Percentiles rank a stretch among this genome's conserved stretches.
Evolutionary conservation across 139 green algal genomes (phyloP).

Genomic region (Chlamydomonas applanata): DNA sequence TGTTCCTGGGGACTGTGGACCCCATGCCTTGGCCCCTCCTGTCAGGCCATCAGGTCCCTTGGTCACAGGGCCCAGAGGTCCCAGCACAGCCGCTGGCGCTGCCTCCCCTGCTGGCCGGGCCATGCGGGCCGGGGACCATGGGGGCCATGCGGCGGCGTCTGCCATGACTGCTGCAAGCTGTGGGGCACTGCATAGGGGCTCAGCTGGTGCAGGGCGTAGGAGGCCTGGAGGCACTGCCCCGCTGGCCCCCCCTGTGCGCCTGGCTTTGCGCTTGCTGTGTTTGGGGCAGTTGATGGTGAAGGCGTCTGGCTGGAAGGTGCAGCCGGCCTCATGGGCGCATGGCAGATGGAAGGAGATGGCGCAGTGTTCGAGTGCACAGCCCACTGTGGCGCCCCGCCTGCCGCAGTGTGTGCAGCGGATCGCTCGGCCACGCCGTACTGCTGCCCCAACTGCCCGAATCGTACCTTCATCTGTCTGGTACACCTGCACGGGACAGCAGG

Average conservation of each 20-base stretch:
- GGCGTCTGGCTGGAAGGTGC: conserved; percentile 33
- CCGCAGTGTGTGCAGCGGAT: conserved; percentile 48
- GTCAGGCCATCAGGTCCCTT: too few species aligned
- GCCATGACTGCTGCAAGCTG: too few species aligned
- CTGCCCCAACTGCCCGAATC: conserved; percentile 47
- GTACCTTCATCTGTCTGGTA: conserved; percentile 43
- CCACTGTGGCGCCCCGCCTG: conserved; percentile 69
- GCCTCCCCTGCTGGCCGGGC: neutral
- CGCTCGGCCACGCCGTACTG: conserved; percentile 58
- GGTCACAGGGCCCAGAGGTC: too few species aligned
- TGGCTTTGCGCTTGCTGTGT: conserved; percentile 18
- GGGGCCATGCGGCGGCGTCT: too few species aligned
- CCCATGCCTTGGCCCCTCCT: neutral
- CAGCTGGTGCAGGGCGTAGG: too few species aligned
- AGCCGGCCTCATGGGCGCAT: conserved; percentile 58
- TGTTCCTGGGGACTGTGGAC: neutral
- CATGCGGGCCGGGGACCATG: neutral
- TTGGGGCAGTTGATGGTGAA: conserved; percentile 64
- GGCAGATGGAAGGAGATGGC: conserved; percentile 66
- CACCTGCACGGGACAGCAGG: conserved; percentile 35
- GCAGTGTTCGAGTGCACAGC: conserved; percentile 70
- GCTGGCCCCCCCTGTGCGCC: neutral
- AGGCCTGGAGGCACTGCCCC: neutral
- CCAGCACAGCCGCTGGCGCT: neutral
- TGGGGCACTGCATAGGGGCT: too few species aligned